Evolutionary conservation across 2,329 filamentous ascomycete genomes (phyloP), one percentile per base, ranked within the genome.

Genomic region (Gliomastix tumulicola): DNA sequence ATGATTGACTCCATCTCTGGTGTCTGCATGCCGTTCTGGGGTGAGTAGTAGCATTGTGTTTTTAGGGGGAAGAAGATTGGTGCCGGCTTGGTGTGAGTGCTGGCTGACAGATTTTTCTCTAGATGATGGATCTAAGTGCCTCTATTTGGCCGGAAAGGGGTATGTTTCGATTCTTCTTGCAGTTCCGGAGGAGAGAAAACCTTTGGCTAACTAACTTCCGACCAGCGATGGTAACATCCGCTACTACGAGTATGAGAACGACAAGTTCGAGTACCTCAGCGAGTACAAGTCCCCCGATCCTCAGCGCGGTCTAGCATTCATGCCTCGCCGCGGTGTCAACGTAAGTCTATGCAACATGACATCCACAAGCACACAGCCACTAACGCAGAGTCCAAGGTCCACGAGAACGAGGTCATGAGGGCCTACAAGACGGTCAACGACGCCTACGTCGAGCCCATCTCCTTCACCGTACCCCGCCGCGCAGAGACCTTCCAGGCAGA

Each of bases 21-120:
- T 58, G 89, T 98, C 41, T 94, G 88, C 74, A 96, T 98, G 87
- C 92, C 92, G 21, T 97, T 98, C 76, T 98, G 92, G 92, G 92
- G 75, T 79, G 58, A 47, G 68, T 51, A 31, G 5, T 20, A n/a
- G 17, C 27, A 17, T 33, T 30, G 23, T 20, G 32, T 36, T 21
- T 12, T 21, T 20, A 17, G 21, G 34, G 16, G 17, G 10, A 33
- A 15, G 13, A 22, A 9, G 8, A n/a, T 13, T n/a, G n/a, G 27
- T 16, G n/a, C 27, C 7, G 11, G 5, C 20, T 17, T 17, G 15
- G 15, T 7, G 2, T 7, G 9, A 20, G 7, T 12, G 4, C 18
- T 15, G 23, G 19, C 27, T 37, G 30, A 36, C 49, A 57, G 43
- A 61, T 45, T 21, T n/a, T 7, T 36, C 15, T 31, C 32, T 37